A percentile compares a stretch with the other conserved stretches of the same genome.
Evolutionary conservation across 306 rosid genomes (phyloP).

Genomic region (Begonia fuchsioides): DNA sequence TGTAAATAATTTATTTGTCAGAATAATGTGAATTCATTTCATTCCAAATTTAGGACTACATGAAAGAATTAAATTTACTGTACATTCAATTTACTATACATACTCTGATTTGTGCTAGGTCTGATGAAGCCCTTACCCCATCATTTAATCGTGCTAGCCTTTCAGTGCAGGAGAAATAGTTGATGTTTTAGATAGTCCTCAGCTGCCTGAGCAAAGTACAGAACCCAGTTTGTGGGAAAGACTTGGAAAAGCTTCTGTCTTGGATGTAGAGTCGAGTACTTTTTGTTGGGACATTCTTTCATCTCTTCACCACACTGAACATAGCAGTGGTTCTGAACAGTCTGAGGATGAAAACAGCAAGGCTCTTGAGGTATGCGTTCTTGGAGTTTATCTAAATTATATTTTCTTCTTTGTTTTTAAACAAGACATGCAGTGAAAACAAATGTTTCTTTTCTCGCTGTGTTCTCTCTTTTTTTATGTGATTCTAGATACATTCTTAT

Average conservation of each 20-base stretch:
- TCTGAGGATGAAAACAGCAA: conserved; percentile 82
- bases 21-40: too few species aligned
- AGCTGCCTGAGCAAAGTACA: conserved; percentile 28
- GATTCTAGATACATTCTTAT: too few species aligned
- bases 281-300: conserved; percentile 74
- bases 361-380: conserved; percentile 51
- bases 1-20: too few species aligned
- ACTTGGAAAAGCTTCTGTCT: conserved; percentile 68
- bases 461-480: too few species aligned
- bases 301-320: conserved; percentile 79
- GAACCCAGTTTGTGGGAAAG: conserved; percentile 82
- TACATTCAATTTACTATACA: too few species aligned
- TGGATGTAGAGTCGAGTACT: conserved; percentile 56
- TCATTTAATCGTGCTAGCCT: conserved; percentile 10
- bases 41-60: too few species aligned
- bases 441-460: too few species aligned
- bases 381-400: too few species aligned
- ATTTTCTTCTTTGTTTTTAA: too few species aligned
- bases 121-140: neutral
- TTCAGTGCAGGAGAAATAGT: conserved; percentile 39
- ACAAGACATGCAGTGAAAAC: too few species aligned
- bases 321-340: conserved; percentile 50
- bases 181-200: conserved; percentile 18
- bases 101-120: too few species aligned
- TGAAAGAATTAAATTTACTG: too few species aligned